Evolutionary conservation across 768 basidiomycete genomes (phyloP), one percentile per base, ranked within the genome.

Genomic region (Solioccasus polychromus): DNA sequence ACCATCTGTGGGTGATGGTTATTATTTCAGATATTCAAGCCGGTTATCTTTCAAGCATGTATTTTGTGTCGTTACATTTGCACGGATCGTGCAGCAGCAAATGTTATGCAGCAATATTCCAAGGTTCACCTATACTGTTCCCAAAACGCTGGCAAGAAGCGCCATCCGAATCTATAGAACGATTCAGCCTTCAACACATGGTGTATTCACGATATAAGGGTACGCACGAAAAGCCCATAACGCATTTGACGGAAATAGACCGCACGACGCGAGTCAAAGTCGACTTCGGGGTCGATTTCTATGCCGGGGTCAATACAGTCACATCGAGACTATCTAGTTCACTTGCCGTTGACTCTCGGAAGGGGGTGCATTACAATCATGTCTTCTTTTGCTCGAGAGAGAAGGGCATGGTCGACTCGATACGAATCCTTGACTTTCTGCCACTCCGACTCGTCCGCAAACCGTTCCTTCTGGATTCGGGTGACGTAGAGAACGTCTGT

Each of bases 321-420:
- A 30, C 8, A 9, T 34, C n/a, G 44, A 20, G 44, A 26, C 7
- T 18, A n/a, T 17, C 12, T 38, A 26, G 47, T 11, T 1, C 4
- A 62, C 80, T 52, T 53, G 84, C 90, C 90, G 48, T 90, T 92
- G 40, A 95, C 83, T 59, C 96, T 71, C 12, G 96, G 96, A 18
- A 99, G 74, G n/a, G 96, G 96, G 67, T 99, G 96, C 93, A 99
- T 95, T 53, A 98, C 92, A 47, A 98, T 97, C 83, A 96, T 92
- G 42, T 93, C 89, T 52, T 91, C 87, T 72, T 98, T 98, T 9
- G 96, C 95, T 34, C 88, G 76, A 5, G 92, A 83, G 22, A 99
- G 75, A 25, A 98, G 82, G 10, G 94, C 89, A 60, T 98, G 96
- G 67, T 98, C 92, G 44, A 99, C 81, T 26, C 92, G 75, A 64